Conservation (phyloP, 306 rosid genomes). For the Lablab purpureus region DNA sequence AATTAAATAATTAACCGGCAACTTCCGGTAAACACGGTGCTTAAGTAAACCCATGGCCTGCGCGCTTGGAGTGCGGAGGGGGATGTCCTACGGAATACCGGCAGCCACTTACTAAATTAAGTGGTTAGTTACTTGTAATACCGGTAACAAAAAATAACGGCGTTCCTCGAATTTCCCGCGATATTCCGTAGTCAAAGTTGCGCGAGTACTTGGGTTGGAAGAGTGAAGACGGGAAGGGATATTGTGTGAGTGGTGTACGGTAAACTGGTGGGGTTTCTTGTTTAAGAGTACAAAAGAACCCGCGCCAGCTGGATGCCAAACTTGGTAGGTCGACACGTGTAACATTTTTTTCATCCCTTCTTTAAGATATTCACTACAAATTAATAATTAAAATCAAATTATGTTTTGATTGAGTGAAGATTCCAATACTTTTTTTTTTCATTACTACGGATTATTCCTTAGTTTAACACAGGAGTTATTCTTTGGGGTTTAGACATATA, state of each 20-base stretch:
- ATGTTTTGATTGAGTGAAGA: too few species aligned
- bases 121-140: constrained; percentile 49
- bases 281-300: constrained; percentile 52
- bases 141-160: constrained; percentile 58
- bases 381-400: too few species aligned
- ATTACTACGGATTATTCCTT: too few species aligned
- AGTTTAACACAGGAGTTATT: too few species aligned
- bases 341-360: background rate
- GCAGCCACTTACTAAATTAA: constrained; percentile 52
- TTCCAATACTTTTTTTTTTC: too few species aligned
- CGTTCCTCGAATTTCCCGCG: constrained; percentile 40
- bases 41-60: constrained; percentile 48
- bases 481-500: too few species aligned
- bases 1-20: constrained; percentile 62
- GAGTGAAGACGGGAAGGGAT: constrained; percentile 19
- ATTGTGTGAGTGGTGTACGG: constrained; percentile 59
- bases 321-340: constrained; percentile 61
- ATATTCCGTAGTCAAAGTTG: constrained; percentile 49
- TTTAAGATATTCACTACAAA: background rate
- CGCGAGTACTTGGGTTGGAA: constrained; percentile 44
- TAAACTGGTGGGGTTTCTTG: constrained; percentile 52
- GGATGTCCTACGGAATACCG: constrained; percentile 63
- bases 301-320: constrained; percentile 59
- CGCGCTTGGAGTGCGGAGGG: constrained; percentile 55
- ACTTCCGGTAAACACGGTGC: constrained; percentile 68